phyloP scores from a whole-genome alignment of 2,329 filamentous ascomycete species.

The Phoma sp. region DNA sequence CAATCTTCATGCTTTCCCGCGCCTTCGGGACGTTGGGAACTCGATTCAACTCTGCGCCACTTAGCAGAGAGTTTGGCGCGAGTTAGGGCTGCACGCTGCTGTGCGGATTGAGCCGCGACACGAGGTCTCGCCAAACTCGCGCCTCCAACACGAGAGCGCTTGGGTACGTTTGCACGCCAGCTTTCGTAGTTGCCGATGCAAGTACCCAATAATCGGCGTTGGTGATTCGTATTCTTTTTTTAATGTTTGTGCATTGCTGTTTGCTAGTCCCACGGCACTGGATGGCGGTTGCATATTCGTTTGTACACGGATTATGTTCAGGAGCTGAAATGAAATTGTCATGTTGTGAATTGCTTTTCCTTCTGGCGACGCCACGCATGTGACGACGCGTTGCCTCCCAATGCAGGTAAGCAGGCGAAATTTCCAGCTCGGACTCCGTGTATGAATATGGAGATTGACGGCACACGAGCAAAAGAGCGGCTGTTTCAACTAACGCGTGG shows the following conservation, averaged over 20 bases:
- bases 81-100: not conserved
- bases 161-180: not conserved
- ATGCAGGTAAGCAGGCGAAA: slow-evolving; percentile 7
- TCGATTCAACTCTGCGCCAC: not conserved
- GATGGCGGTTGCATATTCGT: not conserved
- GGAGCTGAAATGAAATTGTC: not conserved
- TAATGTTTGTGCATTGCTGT: not conserved
- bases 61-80: slow-evolving; percentile 3
- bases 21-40: not conserved
- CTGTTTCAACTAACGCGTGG: slow-evolving; percentile 18
- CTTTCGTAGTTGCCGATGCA: slow-evolving; percentile 1
- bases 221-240: not conserved
- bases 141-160: not conserved
- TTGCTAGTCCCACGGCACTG: not conserved
- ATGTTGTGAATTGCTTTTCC: not conserved
- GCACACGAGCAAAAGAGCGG: slow-evolving; percentile 15
- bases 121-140: not conserved
- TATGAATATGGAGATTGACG: slow-evolving; percentile 10
- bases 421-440: slow-evolving; percentile 4
- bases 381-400: not conserved
- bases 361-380: slow-evolving; percentile 5
- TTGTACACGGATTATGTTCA: not conserved
- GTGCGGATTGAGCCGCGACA: slow-evolving; percentile 7
- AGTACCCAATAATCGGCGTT: not conserved
- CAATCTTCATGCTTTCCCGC: not conserved